phyloP scores from a whole-genome alignment of 2,329 filamentous ascomycete species.

The Penicillium corylophilum region DNA sequence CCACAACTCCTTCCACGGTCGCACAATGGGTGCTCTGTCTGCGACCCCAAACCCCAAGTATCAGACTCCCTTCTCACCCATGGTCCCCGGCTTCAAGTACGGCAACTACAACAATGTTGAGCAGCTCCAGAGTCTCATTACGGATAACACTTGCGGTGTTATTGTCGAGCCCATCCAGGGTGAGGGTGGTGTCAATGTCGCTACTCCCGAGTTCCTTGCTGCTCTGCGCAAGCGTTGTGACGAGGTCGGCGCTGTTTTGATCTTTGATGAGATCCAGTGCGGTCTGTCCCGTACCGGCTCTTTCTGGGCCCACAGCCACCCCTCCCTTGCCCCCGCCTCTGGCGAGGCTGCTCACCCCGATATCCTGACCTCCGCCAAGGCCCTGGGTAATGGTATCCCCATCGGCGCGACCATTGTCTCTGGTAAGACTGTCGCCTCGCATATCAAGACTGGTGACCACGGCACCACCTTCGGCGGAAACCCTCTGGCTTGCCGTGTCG shows the following conservation, averaged over 20 bases:
- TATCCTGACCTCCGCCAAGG: constrained; percentile 91
- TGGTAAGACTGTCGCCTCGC: constrained; percentile 63
- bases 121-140: constrained; percentile 71
- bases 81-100: constrained; percentile 90
- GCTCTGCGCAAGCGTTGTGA: constrained; percentile 82
- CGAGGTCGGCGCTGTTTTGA: constrained; percentile 81
- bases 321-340: constrained; percentile 53
- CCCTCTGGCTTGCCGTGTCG: constrained; percentile 78
- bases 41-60: constrained; percentile 98
- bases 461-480: constrained; percentile 95
- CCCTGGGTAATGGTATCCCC: constrained; percentile 92
- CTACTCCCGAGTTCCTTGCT: constrained; percentile 75
- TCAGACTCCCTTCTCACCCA: constrained; percentile 89
- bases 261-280: constrained; percentile 98
- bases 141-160: constrained; percentile 83
- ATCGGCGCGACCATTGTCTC: constrained; percentile 78
- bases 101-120: constrained; percentile 81
- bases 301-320: constrained; percentile 81
- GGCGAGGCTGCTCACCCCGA: constrained; percentile 79
- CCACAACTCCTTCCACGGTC: constrained; percentile 87
- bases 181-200: constrained; percentile 87
- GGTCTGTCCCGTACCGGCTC: constrained; percentile 82
- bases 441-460: constrained; percentile 76
- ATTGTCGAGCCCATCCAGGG: constrained; percentile 97
- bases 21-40: constrained; percentile 92